phyloP scores from a whole-genome alignment of 177 flowering plant species.

The Telopea speciosissima region DNA sequence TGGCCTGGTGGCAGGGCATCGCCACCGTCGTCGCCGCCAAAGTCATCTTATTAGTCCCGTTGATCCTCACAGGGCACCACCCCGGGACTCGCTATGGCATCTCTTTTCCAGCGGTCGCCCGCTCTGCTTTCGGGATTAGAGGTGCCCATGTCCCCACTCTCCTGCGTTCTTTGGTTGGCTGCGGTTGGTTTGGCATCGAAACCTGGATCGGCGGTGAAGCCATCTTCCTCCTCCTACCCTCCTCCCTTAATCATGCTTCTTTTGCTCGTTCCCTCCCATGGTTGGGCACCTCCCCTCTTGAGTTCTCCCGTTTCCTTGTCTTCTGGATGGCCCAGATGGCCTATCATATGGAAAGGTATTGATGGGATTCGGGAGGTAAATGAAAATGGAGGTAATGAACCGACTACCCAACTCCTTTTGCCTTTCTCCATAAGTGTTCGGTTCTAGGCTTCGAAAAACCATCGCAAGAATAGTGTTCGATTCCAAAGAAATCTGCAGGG shows the following conservation, averaged over 20 bases:
- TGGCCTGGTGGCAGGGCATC: slow-evolving; percentile 97
- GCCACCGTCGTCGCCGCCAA: slow-evolving; percentile 81
- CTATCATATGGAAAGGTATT: slow-evolving; percentile 63
- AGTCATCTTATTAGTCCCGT: slow-evolving; percentile 47
- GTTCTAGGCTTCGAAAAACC: no score
- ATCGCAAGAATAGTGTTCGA: no score
- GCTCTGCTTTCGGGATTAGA: slow-evolving; percentile 71
- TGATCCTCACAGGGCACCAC: slow-evolving; percentile 72
- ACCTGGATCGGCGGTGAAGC: slow-evolving; percentile 95
- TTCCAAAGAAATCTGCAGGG: no score
- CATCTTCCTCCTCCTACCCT: slow-evolving; percentile 64
- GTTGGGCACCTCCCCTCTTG: slow-evolving; percentile 83
- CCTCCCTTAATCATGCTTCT: slow-evolving; percentile 29
- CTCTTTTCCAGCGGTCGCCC: slow-evolving; percentile 74
- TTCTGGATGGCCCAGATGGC: slow-evolving; percentile 74
- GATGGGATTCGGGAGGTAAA: slow-evolving; percentile 77
- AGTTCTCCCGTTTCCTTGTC: slow-evolving; percentile 63
- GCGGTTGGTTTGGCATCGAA: slow-evolving; percentile 96
- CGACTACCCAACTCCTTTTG: no score
- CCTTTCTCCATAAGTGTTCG: no score
- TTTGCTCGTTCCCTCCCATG: slow-evolving; percentile 38
- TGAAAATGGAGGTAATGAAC: no score
- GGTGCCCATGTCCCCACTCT: slow-evolving; percentile 85
- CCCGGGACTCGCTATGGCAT: slow-evolving; percentile 79
- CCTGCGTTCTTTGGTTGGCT: slow-evolving; percentile 70